Conservation (phyloP, 306 rosid genomes). For the Glycine soja region DNA sequence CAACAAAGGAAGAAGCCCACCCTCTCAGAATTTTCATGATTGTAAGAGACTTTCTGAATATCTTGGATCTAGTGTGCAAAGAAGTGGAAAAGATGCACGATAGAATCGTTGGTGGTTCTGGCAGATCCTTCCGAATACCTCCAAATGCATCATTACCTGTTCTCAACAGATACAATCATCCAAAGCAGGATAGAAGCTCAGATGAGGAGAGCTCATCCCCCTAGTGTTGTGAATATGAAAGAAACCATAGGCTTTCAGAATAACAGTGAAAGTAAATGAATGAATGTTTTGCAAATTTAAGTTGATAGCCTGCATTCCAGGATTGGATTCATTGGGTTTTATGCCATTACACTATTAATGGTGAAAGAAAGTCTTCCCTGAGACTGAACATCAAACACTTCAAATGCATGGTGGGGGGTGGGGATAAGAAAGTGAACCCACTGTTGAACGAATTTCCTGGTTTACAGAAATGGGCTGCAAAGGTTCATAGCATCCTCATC, state of each 20-base stretch:
- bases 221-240: constrained; percentile 54
- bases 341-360: constrained; percentile 41
- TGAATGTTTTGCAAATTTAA: constrained; percentile 41
- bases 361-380: constrained; percentile 17
- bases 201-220: constrained; percentile 95
- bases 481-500: constrained; percentile 39
- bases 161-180: constrained; percentile 76
- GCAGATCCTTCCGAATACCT: constrained; percentile 86
- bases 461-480: constrained; percentile 42
- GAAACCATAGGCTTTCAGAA: constrained; percentile 53
- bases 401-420: constrained; percentile 10
- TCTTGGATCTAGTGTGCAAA: constrained; percentile 90
- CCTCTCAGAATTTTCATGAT: constrained; percentile 95
- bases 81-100: constrained; percentile 94
- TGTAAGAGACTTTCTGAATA: constrained; percentile 85
- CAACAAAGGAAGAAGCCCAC: constrained; percentile 93
- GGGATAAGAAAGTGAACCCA: constrained; percentile 35
- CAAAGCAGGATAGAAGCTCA: constrained; percentile 76
- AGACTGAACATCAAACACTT: constrained; percentile 40
- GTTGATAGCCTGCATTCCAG: constrained; percentile 45
- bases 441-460: constrained; percentile 13
- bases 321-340: constrained; percentile 41
- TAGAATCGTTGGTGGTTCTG: constrained; percentile 78
- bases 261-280: constrained; percentile 50
- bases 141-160: constrained; percentile 82